These are phyloP conservation scores for Pascua guehoae DNA, from an alignment of 1,284 basidiomycete genomes.

Conservation along the genomic window DNA sequence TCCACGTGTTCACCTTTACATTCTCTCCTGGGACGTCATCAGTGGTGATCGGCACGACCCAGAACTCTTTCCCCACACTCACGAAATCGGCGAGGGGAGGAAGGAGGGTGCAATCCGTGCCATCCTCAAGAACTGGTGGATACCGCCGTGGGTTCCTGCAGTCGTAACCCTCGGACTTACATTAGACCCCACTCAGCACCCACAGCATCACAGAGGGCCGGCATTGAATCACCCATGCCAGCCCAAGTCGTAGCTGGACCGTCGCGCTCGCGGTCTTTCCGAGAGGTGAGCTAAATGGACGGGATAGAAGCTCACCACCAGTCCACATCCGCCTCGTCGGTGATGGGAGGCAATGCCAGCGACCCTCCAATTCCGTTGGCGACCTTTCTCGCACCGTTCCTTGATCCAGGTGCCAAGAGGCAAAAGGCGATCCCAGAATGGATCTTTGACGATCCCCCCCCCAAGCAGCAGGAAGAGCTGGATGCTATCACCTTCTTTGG, in stretches of 20 bases:
- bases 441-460: slow-evolving; percentile 26
- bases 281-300: neutral
- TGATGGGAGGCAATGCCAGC: neutral
- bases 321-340: neutral
- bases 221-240: neutral
- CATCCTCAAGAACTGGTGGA: slow-evolving; percentile 36
- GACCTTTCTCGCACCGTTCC: slow-evolving; percentile 18
- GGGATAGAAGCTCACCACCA: no score
- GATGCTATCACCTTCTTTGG: slow-evolving; percentile 31
- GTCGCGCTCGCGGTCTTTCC: neutral
- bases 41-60: slow-evolving; percentile 26
- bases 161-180: neutral
- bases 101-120: slow-evolving; percentile 16
- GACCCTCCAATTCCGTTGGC: neutral
- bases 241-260: neutral
- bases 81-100: slow-evolving; percentile 15
- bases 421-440: slow-evolving; percentile 28
- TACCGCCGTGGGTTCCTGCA: slow-evolving; percentile 26
- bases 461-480: slow-evolving; percentile 14
- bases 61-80: slow-evolving; percentile 14
- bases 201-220: neutral
- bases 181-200: neutral
- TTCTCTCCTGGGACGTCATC: slow-evolving; percentile 26
- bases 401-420: slow-evolving; percentile 2
- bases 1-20: slow-evolving; percentile 23